phyloP scores from a whole-genome alignment of 495 filamentous ascomycete genomes.

The Parathielavia hyrcaniae region DNA sequence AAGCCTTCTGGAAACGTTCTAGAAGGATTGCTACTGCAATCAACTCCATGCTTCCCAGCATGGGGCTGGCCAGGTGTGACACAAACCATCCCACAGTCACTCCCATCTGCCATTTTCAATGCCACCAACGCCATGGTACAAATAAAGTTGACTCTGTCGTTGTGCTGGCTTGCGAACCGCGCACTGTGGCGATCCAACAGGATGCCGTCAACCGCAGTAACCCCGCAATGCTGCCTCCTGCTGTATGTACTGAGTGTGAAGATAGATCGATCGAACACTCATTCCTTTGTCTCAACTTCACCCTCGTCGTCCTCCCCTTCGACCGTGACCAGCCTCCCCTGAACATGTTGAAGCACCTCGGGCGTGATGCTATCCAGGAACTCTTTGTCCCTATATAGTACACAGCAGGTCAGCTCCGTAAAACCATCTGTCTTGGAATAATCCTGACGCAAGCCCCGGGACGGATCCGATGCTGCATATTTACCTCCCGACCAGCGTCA shows the following conservation, averaged over 20 bases:
- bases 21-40: not conserved
- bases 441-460: not conserved
- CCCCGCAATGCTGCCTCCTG: not conserved
- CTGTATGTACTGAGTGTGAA: not conserved
- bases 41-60: not conserved
- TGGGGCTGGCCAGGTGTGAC: not conserved
- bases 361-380: conserved; percentile 47
- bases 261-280: not conserved
- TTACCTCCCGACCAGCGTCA: conserved; percentile 76
- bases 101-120: not conserved
- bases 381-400: conserved; percentile 39
- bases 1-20: conserved; percentile 7
- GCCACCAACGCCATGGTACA: no score
- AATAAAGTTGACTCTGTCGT: not conserved
- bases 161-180: conserved; percentile 1
- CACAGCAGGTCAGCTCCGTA: conserved; percentile 10
- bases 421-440: not conserved
- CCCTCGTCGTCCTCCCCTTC: conserved; percentile 49
- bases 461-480: conserved; percentile 11
- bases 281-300: not conserved
- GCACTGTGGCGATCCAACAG: not conserved
- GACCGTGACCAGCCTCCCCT: conserved; percentile 38
- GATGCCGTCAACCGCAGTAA: not conserved
- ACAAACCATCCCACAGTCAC: not conserved
- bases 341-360: conserved; percentile 44